Conservation (phyloP, 2,329 filamentous ascomycete genomes). For the Diaporthe sp. region DNA sequence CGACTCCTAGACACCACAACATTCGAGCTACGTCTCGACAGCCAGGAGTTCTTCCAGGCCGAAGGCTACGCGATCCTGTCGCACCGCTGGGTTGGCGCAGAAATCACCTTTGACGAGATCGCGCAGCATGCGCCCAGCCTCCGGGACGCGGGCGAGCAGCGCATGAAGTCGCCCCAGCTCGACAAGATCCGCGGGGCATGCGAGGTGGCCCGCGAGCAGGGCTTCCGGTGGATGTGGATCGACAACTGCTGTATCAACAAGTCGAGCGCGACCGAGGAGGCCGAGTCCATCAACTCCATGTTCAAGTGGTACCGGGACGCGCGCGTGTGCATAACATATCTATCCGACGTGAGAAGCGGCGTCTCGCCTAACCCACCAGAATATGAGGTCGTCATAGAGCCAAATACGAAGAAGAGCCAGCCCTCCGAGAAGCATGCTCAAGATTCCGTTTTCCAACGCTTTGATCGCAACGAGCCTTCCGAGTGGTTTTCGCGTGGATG, state of each 20-base stretch:
- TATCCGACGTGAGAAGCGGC: slow-evolving; percentile 33
- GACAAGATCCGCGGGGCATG: slow-evolving; percentile 29
- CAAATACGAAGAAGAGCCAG: neutral
- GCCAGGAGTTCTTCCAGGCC: neutral
- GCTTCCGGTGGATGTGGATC: slow-evolving; percentile 22
- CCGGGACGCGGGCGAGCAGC: neutral
- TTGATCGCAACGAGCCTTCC: neutral
- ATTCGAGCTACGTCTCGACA: neutral
- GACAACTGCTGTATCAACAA: slow-evolving; percentile 35
- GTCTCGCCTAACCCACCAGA: neutral
- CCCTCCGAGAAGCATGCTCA: neutral
- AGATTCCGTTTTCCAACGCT: neutral
- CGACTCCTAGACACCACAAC: slow-evolving; percentile 28
- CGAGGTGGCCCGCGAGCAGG: neutral
- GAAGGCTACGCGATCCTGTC: slow-evolving; percentile 6
- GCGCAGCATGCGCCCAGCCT: neutral
- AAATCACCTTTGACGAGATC: slow-evolving; percentile 25
- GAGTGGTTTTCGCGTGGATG: slow-evolving; percentile 31
- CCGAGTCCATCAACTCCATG: slow-evolving; percentile 29
- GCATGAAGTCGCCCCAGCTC: slow-evolving; percentile 4
- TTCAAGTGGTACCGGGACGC: slow-evolving; percentile 24
- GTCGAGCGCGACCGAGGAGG: slow-evolving; percentile 4
- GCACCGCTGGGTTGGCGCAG: neutral
- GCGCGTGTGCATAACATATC: slow-evolving; percentile 8
- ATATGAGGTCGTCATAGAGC: neutral